Base-by-base conservation (phyloP, 768 basidiomycete genomes). In the Psilocybe tampanensis region DNA sequence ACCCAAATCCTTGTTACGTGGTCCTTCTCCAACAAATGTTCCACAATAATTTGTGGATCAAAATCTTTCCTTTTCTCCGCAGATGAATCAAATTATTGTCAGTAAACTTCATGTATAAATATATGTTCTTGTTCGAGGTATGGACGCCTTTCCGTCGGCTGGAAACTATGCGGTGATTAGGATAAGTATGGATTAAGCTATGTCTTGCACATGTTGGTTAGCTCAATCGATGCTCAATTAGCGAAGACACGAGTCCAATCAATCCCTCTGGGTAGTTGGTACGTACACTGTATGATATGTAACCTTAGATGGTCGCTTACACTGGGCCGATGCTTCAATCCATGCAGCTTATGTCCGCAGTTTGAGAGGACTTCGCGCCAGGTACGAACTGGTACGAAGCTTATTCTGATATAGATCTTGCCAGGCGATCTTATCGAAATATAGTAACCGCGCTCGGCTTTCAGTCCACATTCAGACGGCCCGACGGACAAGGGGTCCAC, bases 1-100 rank as follows among this genome's bases (percentile, higher is more conserved):
- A 49, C 77, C 82, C 2, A 75, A 72, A 56, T 76, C 80, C 13
- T 71, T 84, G 19, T 55, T 73, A 39, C 63, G 60, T 36, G 59
- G 63, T 36, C 59, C 59, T 13, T 26, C 59, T 13, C 41, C 12
- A 15, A 36, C 26, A 44, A 58, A 52, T 47, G 33, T 21, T 55
- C 52, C 21, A 53, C 36, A 39, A 23, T 15, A 39, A 13, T 13
- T 39, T 13, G 47, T 17, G 53, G 58, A 44, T 51, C 42, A 54
- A 36, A 15, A 9, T 29, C 4, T 39, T 5, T 3, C 36, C 12
- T 13, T n/a, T 39, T 5, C n/a, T 39, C 36, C 36, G 36, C 36
- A 39, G 36, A 39, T 39, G 36, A 39, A 39, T 39, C n/a, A 39
- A 39, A 39, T 5, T 29, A 39, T n/a, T n/a, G n/a, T n/a, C n/a